Conservation (phyloP, 1,284 basidiomycete species). For the Ceratobasidium sp. region DNA sequence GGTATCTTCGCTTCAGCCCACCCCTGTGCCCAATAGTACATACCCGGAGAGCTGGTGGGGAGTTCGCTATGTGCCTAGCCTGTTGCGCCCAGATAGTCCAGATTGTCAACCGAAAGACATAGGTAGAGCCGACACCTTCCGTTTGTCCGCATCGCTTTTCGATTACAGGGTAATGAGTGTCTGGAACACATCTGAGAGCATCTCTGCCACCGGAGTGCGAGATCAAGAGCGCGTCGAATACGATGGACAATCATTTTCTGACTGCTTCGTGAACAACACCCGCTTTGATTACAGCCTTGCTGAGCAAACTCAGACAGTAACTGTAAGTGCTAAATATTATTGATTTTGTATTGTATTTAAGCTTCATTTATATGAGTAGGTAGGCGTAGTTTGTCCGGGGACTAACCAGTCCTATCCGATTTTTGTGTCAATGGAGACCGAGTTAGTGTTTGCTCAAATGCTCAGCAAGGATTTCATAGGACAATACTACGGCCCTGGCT, state of each 20-base stretch:
- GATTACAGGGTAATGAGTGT: slow-evolving; percentile 20
- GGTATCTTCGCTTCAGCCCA: slow-evolving; percentile 6
- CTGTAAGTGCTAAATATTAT: neutral
- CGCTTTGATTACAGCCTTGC: slow-evolving; percentile 5
- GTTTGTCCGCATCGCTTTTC: slow-evolving; percentile 5
- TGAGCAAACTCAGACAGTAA: slow-evolving; percentile 22
- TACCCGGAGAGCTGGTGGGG: neutral
- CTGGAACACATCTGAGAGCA: neutral
- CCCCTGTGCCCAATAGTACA: neutral
- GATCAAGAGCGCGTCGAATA: slow-evolving; percentile 15
- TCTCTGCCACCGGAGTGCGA: neutral
- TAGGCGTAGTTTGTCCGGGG: slow-evolving; percentile 6
- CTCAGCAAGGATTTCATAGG: slow-evolving; percentile 15
- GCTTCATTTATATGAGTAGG: too few species aligned
- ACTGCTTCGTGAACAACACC: neutral
- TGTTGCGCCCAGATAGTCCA: neutral
- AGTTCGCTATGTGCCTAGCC: neutral
- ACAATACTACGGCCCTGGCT: slow-evolving; percentile 8
- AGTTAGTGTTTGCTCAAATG: neutral
- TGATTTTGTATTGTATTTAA: too few species aligned
- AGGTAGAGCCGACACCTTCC: slow-evolving; percentile 12
- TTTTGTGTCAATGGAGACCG: neutral
- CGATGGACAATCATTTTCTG: neutral
- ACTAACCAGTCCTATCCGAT: neutral
- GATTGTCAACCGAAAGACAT: slow-evolving; percentile 4